Percentiles rank a stretch among this genome's conserved stretches.
Conservation (phyloP, 2,329 filamentous ascomycete genomes). For the Emericellopsis atlantica region DNA sequence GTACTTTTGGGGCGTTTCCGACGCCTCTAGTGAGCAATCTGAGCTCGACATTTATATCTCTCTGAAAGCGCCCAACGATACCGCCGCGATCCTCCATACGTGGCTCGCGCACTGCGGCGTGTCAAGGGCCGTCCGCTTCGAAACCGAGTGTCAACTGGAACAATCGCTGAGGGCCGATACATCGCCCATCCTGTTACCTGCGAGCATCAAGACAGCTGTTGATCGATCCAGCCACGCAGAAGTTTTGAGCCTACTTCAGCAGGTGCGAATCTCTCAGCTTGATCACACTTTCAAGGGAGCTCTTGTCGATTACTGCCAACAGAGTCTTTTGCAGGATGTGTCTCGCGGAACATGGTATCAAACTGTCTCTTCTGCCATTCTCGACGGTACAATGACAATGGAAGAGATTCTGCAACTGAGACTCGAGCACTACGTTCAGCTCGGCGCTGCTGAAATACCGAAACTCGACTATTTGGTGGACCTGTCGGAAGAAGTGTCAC, state of each 20-base stretch:
- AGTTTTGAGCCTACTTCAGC: constrained; percentile 15
- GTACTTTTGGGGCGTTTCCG: constrained; percentile 21
- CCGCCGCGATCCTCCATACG: constrained; percentile 18
- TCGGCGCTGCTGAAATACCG: constrained; percentile 11
- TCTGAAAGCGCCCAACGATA: constrained; percentile 15
- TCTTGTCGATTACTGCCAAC: constrained; percentile 12
- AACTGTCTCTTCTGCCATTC: constrained; percentile 11
- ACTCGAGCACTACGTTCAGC: constrained; percentile 9
- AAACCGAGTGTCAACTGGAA: constrained; percentile 15
- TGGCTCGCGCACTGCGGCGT: constrained; percentile 23
- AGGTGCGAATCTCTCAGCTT: constrained; percentile 12
- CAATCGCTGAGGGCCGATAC: constrained; percentile 2
- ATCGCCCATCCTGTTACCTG: constrained; percentile 7
- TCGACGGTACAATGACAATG: constrained; percentile 12
- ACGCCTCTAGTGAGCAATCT: constrained; percentile 2
- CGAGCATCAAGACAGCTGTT: constrained; percentile 13
- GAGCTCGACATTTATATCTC: constrained; percentile 21
- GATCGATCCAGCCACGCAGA: constrained; percentile 16
- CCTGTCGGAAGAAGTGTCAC: constrained; percentile 12
- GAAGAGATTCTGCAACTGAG: constrained; percentile 12
- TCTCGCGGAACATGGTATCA: constrained; percentile 12
- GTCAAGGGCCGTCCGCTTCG: constrained; percentile 16
- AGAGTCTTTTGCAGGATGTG: constrained; percentile 13
- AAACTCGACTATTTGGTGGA: constrained; percentile 10
- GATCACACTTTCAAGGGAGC: constrained; percentile 10